These are phyloP conservation scores for Chondrostereum purpureum DNA, from an alignment of 1,284 basidiomycete genomes.

Conservation along the genomic window DNA sequence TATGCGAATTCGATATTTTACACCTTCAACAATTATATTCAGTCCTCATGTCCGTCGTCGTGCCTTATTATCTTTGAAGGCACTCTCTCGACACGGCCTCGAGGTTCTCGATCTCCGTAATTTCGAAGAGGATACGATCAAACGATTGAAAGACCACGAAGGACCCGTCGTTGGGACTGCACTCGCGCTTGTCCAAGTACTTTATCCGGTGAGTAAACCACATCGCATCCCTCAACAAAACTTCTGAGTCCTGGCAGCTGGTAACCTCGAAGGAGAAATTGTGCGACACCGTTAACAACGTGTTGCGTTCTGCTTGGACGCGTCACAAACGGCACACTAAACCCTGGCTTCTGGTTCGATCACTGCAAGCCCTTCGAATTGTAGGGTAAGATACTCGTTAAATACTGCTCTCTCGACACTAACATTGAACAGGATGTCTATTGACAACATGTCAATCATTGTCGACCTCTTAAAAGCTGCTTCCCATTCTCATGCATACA, in stretches of 20 bases:
- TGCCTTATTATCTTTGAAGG: conserved; percentile 49
- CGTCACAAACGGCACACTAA: conserved; percentile 10
- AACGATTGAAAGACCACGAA: conserved; percentile 42
- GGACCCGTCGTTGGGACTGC: conserved; percentile 42
- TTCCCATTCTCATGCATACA: conserved; percentile 23
- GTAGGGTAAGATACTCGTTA: conserved; percentile 21
- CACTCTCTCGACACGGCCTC: conserved; percentile 42
- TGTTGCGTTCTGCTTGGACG: conserved; percentile 15
- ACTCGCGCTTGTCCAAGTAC: conserved; percentile 26
- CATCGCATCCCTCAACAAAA: too few relatives aligned
- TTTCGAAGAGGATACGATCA: conserved; percentile 35
- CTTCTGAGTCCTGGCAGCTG: too few relatives aligned
- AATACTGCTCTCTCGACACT: too few relatives aligned
- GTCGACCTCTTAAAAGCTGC: conserved; percentile 34
- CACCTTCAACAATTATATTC: too few relatives aligned
- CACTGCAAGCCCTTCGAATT: conserved; percentile 16
- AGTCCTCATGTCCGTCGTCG: conserved; percentile 58
- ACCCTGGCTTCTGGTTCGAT: conserved; percentile 17
- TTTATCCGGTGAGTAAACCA: conserved; percentile 21
- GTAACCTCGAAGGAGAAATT: too few relatives aligned
- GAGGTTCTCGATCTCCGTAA: conserved; percentile 35
- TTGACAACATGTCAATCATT: conserved; percentile 28
- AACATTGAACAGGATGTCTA: conserved; percentile 21
- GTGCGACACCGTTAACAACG: conserved; percentile 12
- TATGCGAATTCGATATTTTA: conserved; percentile 9